Evolutionary conservation across 2,329 filamentous ascomycete genomes (phyloP), one percentile per base, ranked within the genome.

Genomic region (Aphanoascus verrucosus): DNA sequence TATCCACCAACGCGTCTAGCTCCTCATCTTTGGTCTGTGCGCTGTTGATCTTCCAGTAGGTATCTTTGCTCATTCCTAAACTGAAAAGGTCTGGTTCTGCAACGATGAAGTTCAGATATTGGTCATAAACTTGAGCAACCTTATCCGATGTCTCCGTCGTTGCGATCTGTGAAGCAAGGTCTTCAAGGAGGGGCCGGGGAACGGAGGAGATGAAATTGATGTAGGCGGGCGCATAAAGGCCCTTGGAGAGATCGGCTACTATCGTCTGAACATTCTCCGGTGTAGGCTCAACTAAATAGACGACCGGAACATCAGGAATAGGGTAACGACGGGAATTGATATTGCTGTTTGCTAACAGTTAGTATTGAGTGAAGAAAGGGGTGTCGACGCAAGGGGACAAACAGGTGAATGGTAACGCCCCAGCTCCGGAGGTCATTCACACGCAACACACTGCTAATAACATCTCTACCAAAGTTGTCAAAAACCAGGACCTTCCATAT

Each of bases 401-500:
- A 94, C 88, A 95, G 82, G 72, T 96, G 88, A 77, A 95, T 93
- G 38, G 89, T 97, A 52, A 97, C 86, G n/a, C 94, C 93, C 81
- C 93, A 89, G 57, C 85, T 81, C 58, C 94, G 80, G 65, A 98
- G 74, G 71, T 98, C 93, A 65, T 89, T 95, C 58, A 98, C 93
- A 55, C 90, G 81, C 59, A 98, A 76, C 1, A 98, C 90, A 64
- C 90, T 96, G 74, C 89, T 96, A 64, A 98, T 96, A 55, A 98
- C 87, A 79, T 97, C 90, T 67, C 90, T 80, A 46, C 91, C 93
- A 62, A 85, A 72, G 61, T 91, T 86, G 70, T 98, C 94, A 66
- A 98, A 97, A 8, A 98, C 88, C 50, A 98, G 76, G 5, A 97
- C 87, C 70, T 97, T 97, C 91, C 91, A 97, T 73, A 96, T 90